Evolutionary conservation across 805 yeast genomes (phyloP), one percentile per base, ranked within the genome.

Genomic region (Myxozyma kluyveri): DNA sequence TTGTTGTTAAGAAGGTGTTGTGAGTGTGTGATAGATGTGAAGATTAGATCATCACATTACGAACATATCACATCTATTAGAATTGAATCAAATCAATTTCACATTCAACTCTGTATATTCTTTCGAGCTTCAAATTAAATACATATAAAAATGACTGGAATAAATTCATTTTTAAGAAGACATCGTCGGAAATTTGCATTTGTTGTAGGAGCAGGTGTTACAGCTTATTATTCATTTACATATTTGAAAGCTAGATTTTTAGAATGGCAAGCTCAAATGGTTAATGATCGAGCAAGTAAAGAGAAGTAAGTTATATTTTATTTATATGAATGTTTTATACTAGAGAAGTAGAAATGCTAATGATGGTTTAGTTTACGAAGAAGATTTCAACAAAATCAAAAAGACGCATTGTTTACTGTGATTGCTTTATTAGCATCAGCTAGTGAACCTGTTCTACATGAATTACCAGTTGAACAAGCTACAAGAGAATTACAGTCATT

Each of bases 351-450:
- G n/a, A 14, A 19, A 7, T 35, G 38, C 22, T 17, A n/a, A 31
- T 14, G 19, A 18, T 61, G 21, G 21, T 12, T n/a, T 44, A 56
- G 60, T 38, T 84, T 90, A 53, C 83, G 83, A 61, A 76, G 93
- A 61, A 73, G 97, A 52, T 91, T 89, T 63, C 82, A 85, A 45
- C 96, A 89, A 72, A 91, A 96, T 9, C 97, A 90, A 64, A 83
- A 83, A 61, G 98, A 91, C 68, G 87, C 96, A 42, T 76, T 85
- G 47, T 82, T 81, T 71, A 91, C 97, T 0, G 80, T 90, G 47
- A 74, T 86, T 65, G 90, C 95, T 3, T 75, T 91, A 56, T 73
- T 87, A 44, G 95, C 96, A 1, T 87, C 88, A 3, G 72, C 90
- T 39, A 75, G 83, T 4, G 76, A 76, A 27, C 88, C 86, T 14